Evolutionary conservation across 2,329 filamentous ascomycete species (phyloP).

Genomic region (Fusarium verticillioides): DNA sequence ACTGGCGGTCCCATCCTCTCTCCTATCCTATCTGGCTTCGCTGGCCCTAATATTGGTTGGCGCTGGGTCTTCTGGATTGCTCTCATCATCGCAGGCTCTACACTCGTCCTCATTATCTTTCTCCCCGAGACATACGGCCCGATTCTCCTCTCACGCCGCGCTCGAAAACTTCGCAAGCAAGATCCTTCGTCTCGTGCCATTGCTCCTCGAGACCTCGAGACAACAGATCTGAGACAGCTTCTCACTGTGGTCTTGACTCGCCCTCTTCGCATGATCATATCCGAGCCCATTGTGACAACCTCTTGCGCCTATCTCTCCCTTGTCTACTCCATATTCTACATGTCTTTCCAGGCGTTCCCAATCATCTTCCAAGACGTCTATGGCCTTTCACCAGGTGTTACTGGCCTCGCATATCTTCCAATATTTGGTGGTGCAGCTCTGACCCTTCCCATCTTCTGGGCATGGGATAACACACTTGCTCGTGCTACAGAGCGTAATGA

Average conservation of each 20-base stretch:
- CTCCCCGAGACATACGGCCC: conserved; percentile 74
- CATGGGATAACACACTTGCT: conserved; percentile 70
- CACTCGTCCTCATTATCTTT: conserved; percentile 68
- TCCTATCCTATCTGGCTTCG: conserved; percentile 73
- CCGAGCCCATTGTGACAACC: conserved; percentile 78
- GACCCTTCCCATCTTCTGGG: conserved; percentile 69
- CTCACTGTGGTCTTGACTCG: conserved; percentile 76
- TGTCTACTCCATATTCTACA: conserved; percentile 73
- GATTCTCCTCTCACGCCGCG: conserved; percentile 66
- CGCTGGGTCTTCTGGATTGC: conserved; percentile 78
- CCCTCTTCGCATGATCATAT: conserved; percentile 76
- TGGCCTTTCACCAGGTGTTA: conserved; percentile 69
- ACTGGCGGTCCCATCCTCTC: conserved; percentile 74
- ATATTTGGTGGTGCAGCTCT: conserved; percentile 72
- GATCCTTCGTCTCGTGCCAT: conserved; percentile 63
- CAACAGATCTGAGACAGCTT: conserved; percentile 66
- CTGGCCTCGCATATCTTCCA: conserved; percentile 75
- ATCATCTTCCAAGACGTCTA: conserved; percentile 75
- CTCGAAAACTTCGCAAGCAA: conserved; percentile 65
- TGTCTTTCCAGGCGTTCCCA: conserved; percentile 81
- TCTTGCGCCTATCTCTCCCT: conserved; percentile 77
- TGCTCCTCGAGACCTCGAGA: conserved; percentile 72
- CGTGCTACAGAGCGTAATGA: conserved; percentile 61
- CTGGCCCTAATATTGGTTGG: conserved; percentile 69
- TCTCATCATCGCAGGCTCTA: conserved; percentile 73